Evolutionary conservation across 768 basidiomycete species (phyloP), one percentile per base, ranked within the genome.

Genomic region (Clavulina sp.): DNA sequence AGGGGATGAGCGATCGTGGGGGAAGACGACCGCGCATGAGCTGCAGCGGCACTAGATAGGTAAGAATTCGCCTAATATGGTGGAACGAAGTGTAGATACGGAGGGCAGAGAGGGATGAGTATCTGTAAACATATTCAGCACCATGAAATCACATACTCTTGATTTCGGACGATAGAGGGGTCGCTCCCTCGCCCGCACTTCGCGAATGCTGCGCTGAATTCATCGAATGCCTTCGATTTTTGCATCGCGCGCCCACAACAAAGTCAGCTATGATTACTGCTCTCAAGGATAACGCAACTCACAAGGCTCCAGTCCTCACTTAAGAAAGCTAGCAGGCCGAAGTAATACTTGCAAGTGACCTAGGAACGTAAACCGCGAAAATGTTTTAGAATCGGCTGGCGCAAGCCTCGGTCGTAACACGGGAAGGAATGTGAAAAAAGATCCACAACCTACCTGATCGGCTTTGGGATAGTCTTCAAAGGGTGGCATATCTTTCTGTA

Each of bases 321-420:
- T 55, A 96, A 65, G 67, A 97, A 96, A 61, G 78, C 81, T 55
- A 97, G 72, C 79, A 96, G 86, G 56, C 93, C 95, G 46, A 95
- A 66, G 62, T 96, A 96, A 70, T 93, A 99, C 55, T 80, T 73
- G 66, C 84, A 95, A 23, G 92, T 92, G 48, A 95, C 88, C 84
- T 89, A 68, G 40, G 54, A 21, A 6, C 4, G 9, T n/a, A n/a
- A 24, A 28, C 13, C 13, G 43, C 24, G 43, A 46, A 26, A 46
- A 44, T 33, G 32, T 19, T 29, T 52, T 46, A 40, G 61, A 44
- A 62, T 59, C 23, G 33, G 47, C 30, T 40, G 57, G 44, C 48
- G 38, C 3, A 6, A 23, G 29, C n/a, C n/a, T n/a, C 43, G 26
- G 19, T 9, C 34, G 19, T 38, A 38, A 38, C 34, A 38, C 9